Evolutionary conservation across 768 basidiomycete species (phyloP).

Genomic region (Hygrocybe punicea): DNA sequence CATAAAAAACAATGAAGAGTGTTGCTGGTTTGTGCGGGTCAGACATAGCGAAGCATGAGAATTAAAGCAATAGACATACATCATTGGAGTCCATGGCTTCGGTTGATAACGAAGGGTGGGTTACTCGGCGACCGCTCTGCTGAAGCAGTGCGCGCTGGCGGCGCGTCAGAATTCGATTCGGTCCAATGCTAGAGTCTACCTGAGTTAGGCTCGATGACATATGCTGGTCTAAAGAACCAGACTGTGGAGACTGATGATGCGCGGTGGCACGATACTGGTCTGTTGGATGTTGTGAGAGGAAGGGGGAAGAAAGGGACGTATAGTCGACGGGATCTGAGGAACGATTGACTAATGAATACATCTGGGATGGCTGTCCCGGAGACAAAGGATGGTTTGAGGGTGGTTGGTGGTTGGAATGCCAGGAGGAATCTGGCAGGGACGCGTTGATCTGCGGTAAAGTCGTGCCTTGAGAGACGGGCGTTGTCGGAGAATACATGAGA

Average conservation of each 20-base stretch:
- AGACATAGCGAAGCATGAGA: constrained; percentile 3
- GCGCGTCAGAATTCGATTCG: constrained; percentile 46
- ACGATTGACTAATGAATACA: constrained; percentile 37
- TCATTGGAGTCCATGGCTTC: neutral
- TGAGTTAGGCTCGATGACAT: constrained; percentile 35
- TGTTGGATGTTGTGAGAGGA: constrained; percentile 17
- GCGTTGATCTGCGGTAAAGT: constrained; percentile 21
- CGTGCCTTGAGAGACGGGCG: neutral
- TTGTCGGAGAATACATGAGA: constrained; percentile 1
- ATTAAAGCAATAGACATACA: neutral
- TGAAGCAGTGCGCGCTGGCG: constrained; percentile 33
- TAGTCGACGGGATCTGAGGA: constrained; percentile 39
- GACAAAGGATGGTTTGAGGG: constrained; percentile 18
- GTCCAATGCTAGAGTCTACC: constrained; percentile 52
- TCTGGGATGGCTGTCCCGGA: constrained; percentile 28
- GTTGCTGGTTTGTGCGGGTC: constrained; percentile 19
- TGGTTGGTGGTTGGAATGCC: constrained; percentile 21
- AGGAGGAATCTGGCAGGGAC: constrained; percentile 20
- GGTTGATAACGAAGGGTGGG: neutral
- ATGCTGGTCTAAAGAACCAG: constrained; percentile 16
- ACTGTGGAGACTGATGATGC: constrained; percentile 16
- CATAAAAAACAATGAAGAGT: constrained; percentile 35
- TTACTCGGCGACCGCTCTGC: neutral
- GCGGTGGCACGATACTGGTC: constrained; percentile 11
- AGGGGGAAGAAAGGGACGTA: constrained; percentile 18